These are phyloP conservation scores for Erigeron philadelphicus DNA, from an alignment of 140 eudicot genomes.

Conservation along the genomic window DNA sequence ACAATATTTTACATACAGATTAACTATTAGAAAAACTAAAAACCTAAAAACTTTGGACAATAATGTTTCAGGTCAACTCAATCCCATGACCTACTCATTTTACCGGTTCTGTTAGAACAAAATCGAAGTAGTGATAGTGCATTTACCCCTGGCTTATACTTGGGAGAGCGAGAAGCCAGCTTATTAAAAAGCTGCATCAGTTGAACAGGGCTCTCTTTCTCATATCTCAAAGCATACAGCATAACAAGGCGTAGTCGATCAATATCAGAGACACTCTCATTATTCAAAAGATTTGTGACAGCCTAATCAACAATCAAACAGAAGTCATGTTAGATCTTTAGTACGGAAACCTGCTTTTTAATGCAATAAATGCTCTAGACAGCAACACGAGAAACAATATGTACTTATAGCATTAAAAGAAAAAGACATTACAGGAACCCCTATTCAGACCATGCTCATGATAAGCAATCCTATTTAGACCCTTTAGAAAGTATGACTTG, in stretches of 20 bases:
- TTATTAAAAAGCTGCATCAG: slow-evolving; percentile 95
- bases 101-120: background rate
- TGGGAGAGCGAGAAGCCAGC: slow-evolving; percentile 87
- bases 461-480: too few species aligned
- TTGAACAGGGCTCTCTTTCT: slow-evolving; percentile 97
- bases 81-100: background rate
- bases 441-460: background rate
- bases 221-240: slow-evolving; percentile 93
- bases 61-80: background rate
- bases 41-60: too few species aligned
- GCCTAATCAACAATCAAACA: slow-evolving; percentile 48
- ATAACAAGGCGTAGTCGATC: slow-evolving; percentile 88
- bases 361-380: slow-evolving; percentile 4
- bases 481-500: too few species aligned
- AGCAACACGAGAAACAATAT: background rate
- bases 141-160: slow-evolving; percentile 94
- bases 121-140: slow-evolving; percentile 13
- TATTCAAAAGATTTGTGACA: slow-evolving; percentile 79
- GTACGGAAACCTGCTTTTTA: background rate
- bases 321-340: slow-evolving; percentile 13
- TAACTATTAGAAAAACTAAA: too few species aligned
- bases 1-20: background rate
- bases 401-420: background rate
- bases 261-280: slow-evolving; percentile 78
- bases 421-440: background rate